phyloP scores from a whole-genome alignment of 352 stramenopile species.

The Pythium vanterpoolii region DNA sequence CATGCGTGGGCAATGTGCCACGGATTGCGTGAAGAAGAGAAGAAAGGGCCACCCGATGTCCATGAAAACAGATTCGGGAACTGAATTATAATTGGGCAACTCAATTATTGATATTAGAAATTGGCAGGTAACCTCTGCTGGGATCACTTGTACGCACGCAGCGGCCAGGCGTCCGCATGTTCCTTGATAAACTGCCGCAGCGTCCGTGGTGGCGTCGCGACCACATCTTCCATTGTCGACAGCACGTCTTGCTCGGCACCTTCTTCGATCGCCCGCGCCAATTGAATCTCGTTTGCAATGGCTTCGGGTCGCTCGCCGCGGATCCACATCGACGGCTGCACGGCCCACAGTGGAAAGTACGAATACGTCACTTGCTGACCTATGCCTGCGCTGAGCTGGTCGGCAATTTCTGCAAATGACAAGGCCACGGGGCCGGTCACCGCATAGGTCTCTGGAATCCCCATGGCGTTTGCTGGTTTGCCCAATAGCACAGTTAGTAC shows the following conservation, averaged over 20 bases:
- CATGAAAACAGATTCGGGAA: too few species aligned
- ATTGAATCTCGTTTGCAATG: conserved; percentile 51
- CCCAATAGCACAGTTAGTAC: conserved; percentile 28
- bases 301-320: conserved; percentile 56
- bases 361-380: conserved; percentile 47
- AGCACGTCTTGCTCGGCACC: conserved; percentile 37
- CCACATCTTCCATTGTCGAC: conserved; percentile 30
- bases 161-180: conserved; percentile 41
- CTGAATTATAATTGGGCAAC: neutral
- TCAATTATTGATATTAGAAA: neutral
- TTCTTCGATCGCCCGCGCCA: conserved; percentile 41
- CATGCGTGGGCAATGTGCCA: too few species aligned
- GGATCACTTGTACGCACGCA: conserved; percentile 21
- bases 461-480: neutral
- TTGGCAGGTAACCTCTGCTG: neutral
- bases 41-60: too few species aligned
- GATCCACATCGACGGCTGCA: conserved; percentile 73
- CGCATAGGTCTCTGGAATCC: conserved; percentile 19
- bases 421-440: conserved; percentile 63
- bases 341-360: conserved; percentile 68
- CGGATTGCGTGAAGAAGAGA: too few species aligned
- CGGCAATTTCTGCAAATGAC: conserved; percentile 42
- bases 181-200: conserved; percentile 49
- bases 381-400: conserved; percentile 31
- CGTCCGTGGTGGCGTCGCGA: conserved; percentile 33